Evolutionary conservation across 23 red algal species (phyloP).

Genomic region (Gracilaria gracilis): DNA sequence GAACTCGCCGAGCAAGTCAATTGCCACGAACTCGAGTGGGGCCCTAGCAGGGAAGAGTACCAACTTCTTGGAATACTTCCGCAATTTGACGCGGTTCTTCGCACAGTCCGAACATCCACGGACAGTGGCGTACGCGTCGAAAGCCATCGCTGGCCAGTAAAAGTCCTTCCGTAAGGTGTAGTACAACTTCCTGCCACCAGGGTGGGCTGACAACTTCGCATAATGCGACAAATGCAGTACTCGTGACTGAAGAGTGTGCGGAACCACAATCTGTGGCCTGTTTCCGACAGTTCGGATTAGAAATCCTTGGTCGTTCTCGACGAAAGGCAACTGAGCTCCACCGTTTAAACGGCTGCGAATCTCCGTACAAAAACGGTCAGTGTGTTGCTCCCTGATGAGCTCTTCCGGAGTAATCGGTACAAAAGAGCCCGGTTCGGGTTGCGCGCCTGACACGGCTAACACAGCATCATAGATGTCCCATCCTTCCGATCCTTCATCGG

Average conservation of each 20-base stretch:
- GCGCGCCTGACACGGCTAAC: no score
- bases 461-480: no score
- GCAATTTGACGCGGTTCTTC: conserved; percentile 12
- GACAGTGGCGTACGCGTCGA: conserved; percentile 26
- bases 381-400: not conserved
- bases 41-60: conserved; percentile 18
- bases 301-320: not conserved
- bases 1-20: conserved; percentile 45
- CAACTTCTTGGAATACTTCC: conserved; percentile 24
- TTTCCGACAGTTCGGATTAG: not conserved
- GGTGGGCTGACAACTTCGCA: conserved; percentile 29
- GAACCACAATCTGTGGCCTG: conserved; percentile 8
- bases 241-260: not conserved
- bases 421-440: conserved; percentile 3
- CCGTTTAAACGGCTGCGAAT: not conserved
- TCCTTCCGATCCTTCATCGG: no score
- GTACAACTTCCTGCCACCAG: conserved; percentile 22
- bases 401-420: conserved; percentile 3
- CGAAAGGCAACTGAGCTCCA: conserved; percentile 21
- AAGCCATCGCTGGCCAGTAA: not conserved
- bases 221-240: conserved; percentile 24
- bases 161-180: conserved; percentile 32
- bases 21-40: conserved; percentile 29
- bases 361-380: not conserved
- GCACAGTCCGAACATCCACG: conserved; percentile 3